phyloP scores from a whole-genome alignment of 495 filamentous ascomycete species.

The Penicillium daleae region DNA sequence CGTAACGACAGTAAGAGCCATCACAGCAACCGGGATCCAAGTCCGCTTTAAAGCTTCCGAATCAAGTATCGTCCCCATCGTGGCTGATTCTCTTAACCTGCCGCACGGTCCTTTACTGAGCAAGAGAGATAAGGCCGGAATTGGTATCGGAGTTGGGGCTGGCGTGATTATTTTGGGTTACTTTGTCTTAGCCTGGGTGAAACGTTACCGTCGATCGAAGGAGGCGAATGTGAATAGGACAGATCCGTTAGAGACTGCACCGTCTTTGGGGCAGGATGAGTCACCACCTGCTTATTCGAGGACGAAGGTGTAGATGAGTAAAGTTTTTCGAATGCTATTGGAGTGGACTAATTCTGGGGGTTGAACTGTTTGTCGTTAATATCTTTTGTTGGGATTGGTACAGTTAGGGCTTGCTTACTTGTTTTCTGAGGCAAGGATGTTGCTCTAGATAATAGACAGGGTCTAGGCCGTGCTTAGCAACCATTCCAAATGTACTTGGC shows the following conservation, averaged over 20 bases:
- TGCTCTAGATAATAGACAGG: no score
- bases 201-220: not conserved
- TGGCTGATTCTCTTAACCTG: constrained; percentile 13
- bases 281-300: constrained; percentile 7
- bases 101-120: constrained; percentile 8
- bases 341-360: no score
- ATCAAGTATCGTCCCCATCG: constrained; percentile 18
- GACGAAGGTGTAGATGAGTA: not conserved
- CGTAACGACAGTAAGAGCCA: constrained; percentile 5
- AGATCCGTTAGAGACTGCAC: not conserved
- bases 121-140: constrained; percentile 3
- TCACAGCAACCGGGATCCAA: constrained; percentile 21
- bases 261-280: not conserved
- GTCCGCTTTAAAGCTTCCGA: constrained; percentile 20
- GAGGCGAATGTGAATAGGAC: not conserved
- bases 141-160: constrained; percentile 12
- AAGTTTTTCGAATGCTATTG: no score
- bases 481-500: no score
- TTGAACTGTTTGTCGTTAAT: no score
- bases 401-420: no score
- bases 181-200: not conserved
- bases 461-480: no score
- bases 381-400: no score
- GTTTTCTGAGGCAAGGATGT: no score
- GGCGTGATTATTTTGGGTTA: not conserved